Evolutionary conservation across 2,329 filamentous ascomycete genomes (phyloP), one percentile per base, ranked within the genome.

Genomic region (Raffaelea deltoideospora): DNA sequence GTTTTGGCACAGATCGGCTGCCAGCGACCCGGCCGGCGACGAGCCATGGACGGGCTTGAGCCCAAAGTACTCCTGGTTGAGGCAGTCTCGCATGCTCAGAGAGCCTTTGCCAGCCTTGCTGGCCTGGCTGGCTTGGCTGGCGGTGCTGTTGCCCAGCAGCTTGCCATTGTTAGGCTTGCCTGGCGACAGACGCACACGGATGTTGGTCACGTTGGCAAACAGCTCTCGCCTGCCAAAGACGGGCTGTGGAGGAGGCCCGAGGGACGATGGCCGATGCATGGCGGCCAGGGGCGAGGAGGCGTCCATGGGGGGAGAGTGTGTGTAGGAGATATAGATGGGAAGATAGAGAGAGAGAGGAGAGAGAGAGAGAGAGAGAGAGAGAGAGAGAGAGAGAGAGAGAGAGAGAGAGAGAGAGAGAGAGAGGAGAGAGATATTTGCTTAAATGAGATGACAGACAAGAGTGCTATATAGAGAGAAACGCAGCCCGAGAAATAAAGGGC

Each of bases 1-100:
- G 64, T 96, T 98, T 55, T 94, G 86, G 40, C 87, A 95, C 49
- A 96, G 69, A 60, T 98, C 90, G 43, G 86, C 87, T 30, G 87
- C 88, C 48, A 98, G 65, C 52, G 84, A 93, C 36, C 85, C 77
- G 26, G 86, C 87, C 6, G 90, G 90, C 39, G 90, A 98, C 17
- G 87, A 93, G 34, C 85, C 84, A 47, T 76, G 75, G 50, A 84
- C 65, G 36, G 79, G 71, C 53, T 83, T 86, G 49, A 81, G 59
- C 50, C 69, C 77, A 63, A 96, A 93, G 63, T 90, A 94, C 57
- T 93, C 87, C 26, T 67, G 56, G 29, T 61, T 64, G 35, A 13
- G 8, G 23, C 23, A 26, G 23, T 8, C 23, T 8, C 79, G 76
- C 54, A 93, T 83, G 59, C 85, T 82, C 62, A 87, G 78, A 52